Base-by-base conservation (phyloP, 345 rosid genomes). In the Hibiscus trionum region DNA sequence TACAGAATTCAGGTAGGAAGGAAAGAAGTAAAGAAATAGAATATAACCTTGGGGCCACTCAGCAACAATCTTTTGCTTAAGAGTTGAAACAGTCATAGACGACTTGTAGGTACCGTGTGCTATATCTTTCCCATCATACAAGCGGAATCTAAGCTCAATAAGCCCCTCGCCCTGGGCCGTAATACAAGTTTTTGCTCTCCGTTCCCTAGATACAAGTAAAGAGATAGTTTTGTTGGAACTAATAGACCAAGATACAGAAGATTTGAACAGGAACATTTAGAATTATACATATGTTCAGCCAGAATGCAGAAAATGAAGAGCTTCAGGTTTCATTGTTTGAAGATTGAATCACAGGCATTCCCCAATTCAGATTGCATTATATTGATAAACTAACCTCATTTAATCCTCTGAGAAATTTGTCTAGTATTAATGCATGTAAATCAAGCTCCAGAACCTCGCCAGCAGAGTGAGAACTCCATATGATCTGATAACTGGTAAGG, bases 31-130 rank as follows among this genome's bases (percentile, higher is more conserved):
- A 44, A 71, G 29, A 26, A 16, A 24, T 52, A 75, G 70, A 75
- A 24, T 37, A 53, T 69, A 42, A 83, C 86, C 86, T 83, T 76
- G 79, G 16, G 86, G 86, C 86, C 86, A 83, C 78, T 80, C 81
- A 62, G 86, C 66, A 73, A 83, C 72, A 50, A 83, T 73, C 76
- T 61, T 78, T 72, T 80, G 80, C 80, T 83, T 80, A 55, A 83
- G 83, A 73, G 67, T 61, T 73, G 82, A 76, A 58, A 83, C 70
- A 9, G 80, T 80, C 39, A 59, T 78, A 66, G 86, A 80, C 26
- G 75, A 55, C 10, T 70, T 73, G 19, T 77, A 83, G 26, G 70
- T 76, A 76, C 60, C 62, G 75, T 78, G 86, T 5, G 73, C 80
- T 16, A 83, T 77, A 83, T 83, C 86, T 58, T 80, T 75, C 49